Evolutionary conservation across 192 early-diverging fungal species (phyloP).

Genomic region (Podila epicladia): DNA sequence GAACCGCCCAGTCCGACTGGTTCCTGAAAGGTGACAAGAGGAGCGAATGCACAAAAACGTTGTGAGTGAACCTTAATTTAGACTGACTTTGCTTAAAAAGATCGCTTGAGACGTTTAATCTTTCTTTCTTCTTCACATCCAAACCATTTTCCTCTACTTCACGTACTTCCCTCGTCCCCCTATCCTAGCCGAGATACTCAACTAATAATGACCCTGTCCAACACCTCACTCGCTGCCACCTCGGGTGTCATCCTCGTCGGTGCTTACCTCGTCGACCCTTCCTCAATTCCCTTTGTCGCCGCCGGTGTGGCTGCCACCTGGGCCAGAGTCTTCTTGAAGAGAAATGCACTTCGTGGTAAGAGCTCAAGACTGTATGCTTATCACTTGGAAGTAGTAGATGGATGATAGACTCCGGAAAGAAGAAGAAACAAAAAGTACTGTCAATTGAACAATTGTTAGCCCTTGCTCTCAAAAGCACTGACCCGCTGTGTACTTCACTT

Average conservation of each 20-base stretch:
- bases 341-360: constrained; percentile 23
- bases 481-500: neutral
- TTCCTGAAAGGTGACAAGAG: too few species aligned
- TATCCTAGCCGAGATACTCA: too few species aligned
- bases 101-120: too few species aligned
- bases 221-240: constrained; percentile 24
- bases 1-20: too few species aligned
- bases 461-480: neutral
- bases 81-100: too few species aligned
- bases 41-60: too few species aligned
- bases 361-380: too few species aligned
- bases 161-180: too few species aligned
- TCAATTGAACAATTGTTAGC: neutral
- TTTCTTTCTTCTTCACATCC: too few species aligned
- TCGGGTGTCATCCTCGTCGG: constrained; percentile 32
- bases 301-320: constrained; percentile 49
- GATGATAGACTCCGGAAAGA: neutral
- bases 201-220: constrained; percentile 18
- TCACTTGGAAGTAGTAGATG: too few species aligned
- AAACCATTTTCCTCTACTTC: too few species aligned
- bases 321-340: constrained; percentile 42
- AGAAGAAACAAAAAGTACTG: neutral
- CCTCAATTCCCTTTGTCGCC: constrained; percentile 23
- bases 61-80: too few species aligned
- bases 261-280: constrained; percentile 35